These are phyloP conservation scores for Aspergillus hiratsukae DNA, from an alignment of 2,329 filamentous ascomycete genomes.

Conservation along the genomic window DNA sequence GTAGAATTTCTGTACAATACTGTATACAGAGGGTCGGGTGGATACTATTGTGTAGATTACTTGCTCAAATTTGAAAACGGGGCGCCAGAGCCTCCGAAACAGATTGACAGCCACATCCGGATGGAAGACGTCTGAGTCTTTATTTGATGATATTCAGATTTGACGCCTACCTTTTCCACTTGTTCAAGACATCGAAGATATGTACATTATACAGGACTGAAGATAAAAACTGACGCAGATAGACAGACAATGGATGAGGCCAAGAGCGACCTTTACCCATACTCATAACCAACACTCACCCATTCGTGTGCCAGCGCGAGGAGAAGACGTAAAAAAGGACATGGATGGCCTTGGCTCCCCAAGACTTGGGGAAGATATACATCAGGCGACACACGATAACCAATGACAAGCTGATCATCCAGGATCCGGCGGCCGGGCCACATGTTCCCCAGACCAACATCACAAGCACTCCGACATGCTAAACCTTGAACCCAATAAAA, in stretches of 20 bases:
- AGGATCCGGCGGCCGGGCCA: neutral
- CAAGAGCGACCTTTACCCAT: neutral
- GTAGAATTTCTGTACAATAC: neutral
- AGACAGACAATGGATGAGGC: neutral
- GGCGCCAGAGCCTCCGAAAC: neutral
- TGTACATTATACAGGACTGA: constrained; percentile 20
- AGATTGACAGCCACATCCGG: neutral
- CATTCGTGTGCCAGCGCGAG: neutral
- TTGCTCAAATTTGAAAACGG: neutral
- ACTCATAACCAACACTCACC: neutral
- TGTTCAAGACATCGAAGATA: constrained; percentile 12
- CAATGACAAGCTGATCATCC: neutral
- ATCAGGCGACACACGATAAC: constrained; percentile 1
- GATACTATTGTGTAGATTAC: neutral
- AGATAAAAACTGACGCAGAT: constrained; percentile 1
- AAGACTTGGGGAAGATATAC: constrained; percentile 2
- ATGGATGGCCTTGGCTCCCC: neutral
- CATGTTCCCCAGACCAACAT: neutral
- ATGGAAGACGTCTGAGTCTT: neutral
- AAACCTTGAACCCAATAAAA: neutral
- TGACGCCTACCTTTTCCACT: constrained; percentile 16
- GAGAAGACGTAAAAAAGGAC: neutral
- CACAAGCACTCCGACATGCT: neutral
- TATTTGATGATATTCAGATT: neutral
- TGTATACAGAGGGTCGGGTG: neutral